phyloP scores from a whole-genome alignment of 2,329 filamentous ascomycete genomes.

The Penicillium polonicum region DNA sequence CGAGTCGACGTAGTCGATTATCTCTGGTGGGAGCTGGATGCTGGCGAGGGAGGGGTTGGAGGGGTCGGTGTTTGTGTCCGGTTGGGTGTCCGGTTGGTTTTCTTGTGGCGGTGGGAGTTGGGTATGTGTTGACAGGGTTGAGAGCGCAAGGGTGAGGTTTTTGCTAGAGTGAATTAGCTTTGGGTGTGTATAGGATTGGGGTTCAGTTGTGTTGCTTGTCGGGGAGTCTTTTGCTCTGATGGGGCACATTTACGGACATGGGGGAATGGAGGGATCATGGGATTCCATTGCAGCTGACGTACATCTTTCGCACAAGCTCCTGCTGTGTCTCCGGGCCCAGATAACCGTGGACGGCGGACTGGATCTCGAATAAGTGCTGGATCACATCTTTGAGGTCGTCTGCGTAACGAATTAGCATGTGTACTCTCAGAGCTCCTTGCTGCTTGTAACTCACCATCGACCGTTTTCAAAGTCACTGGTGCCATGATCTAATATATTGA shows the following conservation, averaged over 20 bases:
- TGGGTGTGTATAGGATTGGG: neutral
- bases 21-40: slow-evolving; percentile 59
- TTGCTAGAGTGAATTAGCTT: slow-evolving; percentile 36
- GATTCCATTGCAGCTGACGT: slow-evolving; percentile 9
- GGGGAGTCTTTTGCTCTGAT: neutral
- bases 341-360: slow-evolving; percentile 59
- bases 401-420: slow-evolving; percentile 23
- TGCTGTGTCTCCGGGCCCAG: slow-evolving; percentile 57
- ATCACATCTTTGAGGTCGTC: slow-evolving; percentile 61
- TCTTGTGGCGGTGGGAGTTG: slow-evolving; percentile 24
- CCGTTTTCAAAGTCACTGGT: slow-evolving; percentile 23
- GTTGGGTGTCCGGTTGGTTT: slow-evolving; percentile 25
- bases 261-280: neutral
- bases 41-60: slow-evolving; percentile 48
- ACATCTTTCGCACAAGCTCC: slow-evolving; percentile 60
- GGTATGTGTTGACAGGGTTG: slow-evolving; percentile 49
- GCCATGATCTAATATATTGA: slow-evolving; percentile 15
- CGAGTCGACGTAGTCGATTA: slow-evolving; percentile 62
- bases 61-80: slow-evolving; percentile 32
- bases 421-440: no score
- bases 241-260: neutral
- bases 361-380: slow-evolving; percentile 61
- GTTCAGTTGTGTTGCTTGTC: neutral
- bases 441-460: slow-evolving; percentile 20
- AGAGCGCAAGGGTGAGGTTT: slow-evolving; percentile 54